Evolutionary conservation across 306 rosid genomes (phyloP).

Genomic region (Lathyrus aphaca): DNA sequence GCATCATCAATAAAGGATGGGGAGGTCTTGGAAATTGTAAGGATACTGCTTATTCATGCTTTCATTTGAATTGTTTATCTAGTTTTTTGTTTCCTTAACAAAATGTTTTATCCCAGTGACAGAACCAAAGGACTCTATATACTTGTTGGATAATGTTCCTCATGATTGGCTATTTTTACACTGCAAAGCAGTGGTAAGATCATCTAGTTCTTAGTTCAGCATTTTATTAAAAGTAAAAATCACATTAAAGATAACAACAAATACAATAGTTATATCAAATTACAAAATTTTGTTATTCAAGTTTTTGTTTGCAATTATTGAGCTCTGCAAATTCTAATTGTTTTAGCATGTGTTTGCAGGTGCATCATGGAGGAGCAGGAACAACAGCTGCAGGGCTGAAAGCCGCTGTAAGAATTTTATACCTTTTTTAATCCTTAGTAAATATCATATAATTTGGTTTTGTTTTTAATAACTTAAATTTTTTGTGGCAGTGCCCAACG

Average conservation of each 20-base stretch:
- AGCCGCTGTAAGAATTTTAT: slow-evolving; percentile 76
- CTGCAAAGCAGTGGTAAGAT: slow-evolving; percentile 99
- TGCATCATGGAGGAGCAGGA: slow-evolving; percentile 99
- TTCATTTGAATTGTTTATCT: neutral
- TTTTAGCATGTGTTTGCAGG: slow-evolving; percentile 53
- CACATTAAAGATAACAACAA: slow-evolving; percentile 14
- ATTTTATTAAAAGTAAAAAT: slow-evolving; percentile 18
- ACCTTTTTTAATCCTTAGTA: slow-evolving; percentile 24
- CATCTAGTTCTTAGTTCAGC: slow-evolving; percentile 21
- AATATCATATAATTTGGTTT: slow-evolving; percentile 22
- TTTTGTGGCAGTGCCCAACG: slow-evolving; percentile 80
- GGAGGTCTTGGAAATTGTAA: slow-evolving; percentile 97
- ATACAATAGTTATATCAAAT: neutral
- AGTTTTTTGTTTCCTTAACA: slow-evolving; percentile 27
- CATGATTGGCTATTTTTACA: slow-evolving; percentile 97
- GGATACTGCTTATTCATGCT: slow-evolving; percentile 35
- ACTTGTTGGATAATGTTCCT: slow-evolving; percentile 85
- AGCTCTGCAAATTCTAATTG: slow-evolving; percentile 22
- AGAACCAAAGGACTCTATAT: slow-evolving; percentile 79
- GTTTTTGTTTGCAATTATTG: neutral
- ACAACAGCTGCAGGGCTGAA: slow-evolving; percentile 99
- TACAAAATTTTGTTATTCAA: neutral
- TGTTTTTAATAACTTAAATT: slow-evolving; percentile 13
- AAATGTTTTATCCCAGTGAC: slow-evolving; percentile 70
- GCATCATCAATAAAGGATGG: slow-evolving; percentile 99